Evolutionary conservation across 2,329 filamentous ascomycete species (phyloP), one percentile per base, ranked within the genome.

Genomic region (Pseudogymnoascus sp.): DNA sequence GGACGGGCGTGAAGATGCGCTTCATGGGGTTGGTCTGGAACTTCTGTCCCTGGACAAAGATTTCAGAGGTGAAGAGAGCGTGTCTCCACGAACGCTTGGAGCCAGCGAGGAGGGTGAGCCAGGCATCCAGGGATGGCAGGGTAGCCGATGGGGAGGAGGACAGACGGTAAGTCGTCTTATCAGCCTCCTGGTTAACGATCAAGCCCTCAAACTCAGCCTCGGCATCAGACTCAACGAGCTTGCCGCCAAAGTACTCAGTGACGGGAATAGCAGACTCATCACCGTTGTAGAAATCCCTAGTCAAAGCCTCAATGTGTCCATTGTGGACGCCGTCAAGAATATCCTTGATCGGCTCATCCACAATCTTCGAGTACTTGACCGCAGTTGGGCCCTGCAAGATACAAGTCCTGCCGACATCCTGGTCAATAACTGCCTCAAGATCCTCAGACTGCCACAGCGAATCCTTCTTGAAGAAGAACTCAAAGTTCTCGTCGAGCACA

Each of bases 391-490:
- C 95, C 74, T 99, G 94, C 37, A 99, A 80, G 72, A 99, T 97
- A 78, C 92, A 97, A 47, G 92, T 96, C 72, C 95, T 86, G 65
- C 91, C 92, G 62, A 99, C 94, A 72, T 99, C 95, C 76, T 97
- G 94, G 68, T 82, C 93, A 64, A 97, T 92, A 62, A 99, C 92
- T 60, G 94, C 94, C 70, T 95, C 93, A 9, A 99, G 81, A 71
- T 99, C 94, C 76, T 99, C 94, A 1, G 94, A 97, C 77, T 99
- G 94, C 94, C 94, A 99, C 6, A 99, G 83, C 1, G 94, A 99
- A 75, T 99, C 94, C 80, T 99, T 99, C 86, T 99, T 99, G 87
- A 99, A 99, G 80, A 91, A 99, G 77, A 95, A 96, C 73, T 99
- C 94, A 67, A 99, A 99, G 73, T 93, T 96, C 65, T 96, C 91